Evolutionary conservation across 2,329 filamentous ascomycete species (phyloP), one percentile per base, ranked within the genome.

Genomic region (Cladorrhinum sp.): DNA sequence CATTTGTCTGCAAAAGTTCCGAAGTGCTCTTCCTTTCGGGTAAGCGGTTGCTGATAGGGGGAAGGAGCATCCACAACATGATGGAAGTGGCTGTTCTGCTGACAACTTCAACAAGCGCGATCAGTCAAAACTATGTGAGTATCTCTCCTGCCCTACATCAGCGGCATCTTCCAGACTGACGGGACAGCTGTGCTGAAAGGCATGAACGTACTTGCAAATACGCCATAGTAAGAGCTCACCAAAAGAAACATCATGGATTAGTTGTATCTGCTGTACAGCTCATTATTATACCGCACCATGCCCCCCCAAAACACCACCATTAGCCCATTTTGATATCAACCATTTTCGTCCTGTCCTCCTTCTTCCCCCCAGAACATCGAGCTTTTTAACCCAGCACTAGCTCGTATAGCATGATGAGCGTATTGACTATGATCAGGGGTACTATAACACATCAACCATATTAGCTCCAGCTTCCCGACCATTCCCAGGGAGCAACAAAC

Each of bases 361-460:
- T 18, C 42, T 12, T 21, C 18, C 42, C 42, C 2, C n/a, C 42
- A 28, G 26, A 28, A 4, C 4, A 46, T 46, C n/a, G 8, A 20
- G 16, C 42, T 26, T 8, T 14, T 82, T 79, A 93, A 61, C 90
- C 90, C 26, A 93, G 79, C 52, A 92, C 81, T 46, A 95, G 79
- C 76, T 92, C 89, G 76, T 93, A 96, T 62, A 92, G 73, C 72
- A 96, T 95, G 66, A 96, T 88, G 66, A 93, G 74, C 5, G 87
- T 86, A 75, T 96, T 96, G 70, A 94, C 86, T 64, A 86, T 84
- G 75, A 96, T 96, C 65, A 96, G 77, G 14, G 92, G 92, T 81
- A 94, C 91, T 95, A 68, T 48, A 36, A 36, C 20, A 36, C 6
- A 14, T 55, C 21, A 18, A 55, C 20, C 7, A 18, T 33, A 52